Conservation (phyloP, 306 rosid genomes). For the Pterocarpus macrocarpus region DNA sequence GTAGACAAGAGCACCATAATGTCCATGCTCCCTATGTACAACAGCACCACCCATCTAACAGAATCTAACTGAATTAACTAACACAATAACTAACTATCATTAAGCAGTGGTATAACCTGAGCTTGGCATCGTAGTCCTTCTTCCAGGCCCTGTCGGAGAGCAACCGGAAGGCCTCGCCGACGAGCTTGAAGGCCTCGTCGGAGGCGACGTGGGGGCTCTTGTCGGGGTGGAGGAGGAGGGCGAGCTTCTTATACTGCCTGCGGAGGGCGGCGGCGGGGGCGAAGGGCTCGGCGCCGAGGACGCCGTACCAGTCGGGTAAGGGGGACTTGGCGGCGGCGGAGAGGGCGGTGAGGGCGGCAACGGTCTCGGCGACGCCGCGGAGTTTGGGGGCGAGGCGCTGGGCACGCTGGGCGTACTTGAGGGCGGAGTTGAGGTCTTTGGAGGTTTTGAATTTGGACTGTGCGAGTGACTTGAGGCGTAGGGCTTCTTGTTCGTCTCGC, state of each 20-base stretch:
- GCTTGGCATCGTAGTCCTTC: constrained; percentile 70
- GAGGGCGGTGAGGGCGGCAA: constrained; percentile 75
- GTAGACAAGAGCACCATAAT: background rate
- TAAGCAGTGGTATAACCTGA: background rate
- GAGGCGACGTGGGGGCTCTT: constrained; percentile 67
- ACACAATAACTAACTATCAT: background rate
- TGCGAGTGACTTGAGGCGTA: constrained; percentile 58
- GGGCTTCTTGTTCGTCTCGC: constrained; percentile 54
- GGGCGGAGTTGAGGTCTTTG: constrained; percentile 64
- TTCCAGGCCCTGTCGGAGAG: constrained; percentile 69
- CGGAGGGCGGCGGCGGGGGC: constrained; percentile 60
- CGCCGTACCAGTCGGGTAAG: constrained; percentile 63
- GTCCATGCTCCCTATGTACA: background rate
- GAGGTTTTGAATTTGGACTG: constrained; percentile 62
- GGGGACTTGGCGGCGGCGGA: constrained; percentile 25
- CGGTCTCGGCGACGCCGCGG: constrained; percentile 61
- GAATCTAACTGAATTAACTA: background rate
- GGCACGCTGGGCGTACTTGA: constrained; percentile 74
- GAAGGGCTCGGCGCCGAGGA: constrained; percentile 75
- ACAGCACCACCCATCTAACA: background rate
- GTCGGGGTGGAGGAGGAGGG: constrained; percentile 74
- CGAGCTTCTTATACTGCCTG: constrained; percentile 77
- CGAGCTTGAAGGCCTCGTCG: constrained; percentile 82
- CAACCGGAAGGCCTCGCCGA: constrained; percentile 69
- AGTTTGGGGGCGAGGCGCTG: constrained; percentile 61